Conservation (phyloP, 495 filamentous ascomycete species). For the Aspergillus asperescens region DNA sequence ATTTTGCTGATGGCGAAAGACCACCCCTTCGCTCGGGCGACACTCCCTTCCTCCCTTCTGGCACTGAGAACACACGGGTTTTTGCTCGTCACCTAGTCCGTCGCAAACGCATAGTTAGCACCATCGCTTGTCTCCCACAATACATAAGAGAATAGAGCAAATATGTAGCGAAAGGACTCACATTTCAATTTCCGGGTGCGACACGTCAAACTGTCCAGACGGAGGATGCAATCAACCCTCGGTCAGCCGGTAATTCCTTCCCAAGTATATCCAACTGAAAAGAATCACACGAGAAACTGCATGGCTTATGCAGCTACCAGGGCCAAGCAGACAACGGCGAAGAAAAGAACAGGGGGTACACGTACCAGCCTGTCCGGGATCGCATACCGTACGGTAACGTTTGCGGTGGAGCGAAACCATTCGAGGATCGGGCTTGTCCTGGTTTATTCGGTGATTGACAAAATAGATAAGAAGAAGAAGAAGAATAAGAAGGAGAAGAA, state of each 20-base stretch:
- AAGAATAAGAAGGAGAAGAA: background rate
- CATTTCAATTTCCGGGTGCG: constrained; percentile 61
- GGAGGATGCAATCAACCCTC: constrained; percentile 2
- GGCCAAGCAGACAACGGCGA: background rate
- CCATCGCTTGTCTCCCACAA: background rate
- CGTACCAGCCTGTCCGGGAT: constrained; percentile 50
- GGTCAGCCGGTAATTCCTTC: constrained; percentile 6
- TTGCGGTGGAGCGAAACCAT: constrained; percentile 29
- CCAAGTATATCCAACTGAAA: background rate
- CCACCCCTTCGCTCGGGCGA: constrained; percentile 56
- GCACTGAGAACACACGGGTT: constrained; percentile 55
- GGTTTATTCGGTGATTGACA: background rate
- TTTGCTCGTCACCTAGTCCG: constrained; percentile 47
- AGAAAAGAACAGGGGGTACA: constrained; percentile 1
- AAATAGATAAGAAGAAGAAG: background rate
- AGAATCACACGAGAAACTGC: background rate
- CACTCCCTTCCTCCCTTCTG: constrained; percentile 57
- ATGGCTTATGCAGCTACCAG: background rate
- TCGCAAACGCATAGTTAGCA: background rate
- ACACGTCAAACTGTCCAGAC: constrained; percentile 49
- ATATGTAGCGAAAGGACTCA: constrained; percentile 16
- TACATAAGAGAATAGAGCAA: background rate
- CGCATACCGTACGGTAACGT: constrained; percentile 41
- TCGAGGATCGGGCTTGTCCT: constrained; percentile 12
- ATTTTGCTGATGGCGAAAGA: constrained; percentile 69